Percentiles rank a stretch among this genome's conserved stretches.
These are phyloP conservation scores for Cryptococcus hybrid DNA, from an alignment of 1,284 basidiomycete species.

Conservation along the genomic window DNA sequence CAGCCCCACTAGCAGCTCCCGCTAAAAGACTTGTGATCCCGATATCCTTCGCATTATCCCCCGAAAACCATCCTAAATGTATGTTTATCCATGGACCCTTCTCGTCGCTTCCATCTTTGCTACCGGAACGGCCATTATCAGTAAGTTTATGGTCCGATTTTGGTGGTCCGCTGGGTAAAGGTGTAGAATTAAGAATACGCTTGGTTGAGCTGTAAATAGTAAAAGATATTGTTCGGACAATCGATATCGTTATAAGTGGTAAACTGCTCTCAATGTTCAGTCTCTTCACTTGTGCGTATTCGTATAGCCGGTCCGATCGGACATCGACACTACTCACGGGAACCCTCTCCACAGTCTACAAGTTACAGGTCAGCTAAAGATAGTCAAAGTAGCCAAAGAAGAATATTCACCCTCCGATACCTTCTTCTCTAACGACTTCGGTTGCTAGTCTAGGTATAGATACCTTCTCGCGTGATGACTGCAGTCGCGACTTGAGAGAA, in stretches of 20 bases:
- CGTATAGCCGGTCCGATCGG: background rate
- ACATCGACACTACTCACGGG: slow-evolving; percentile 24
- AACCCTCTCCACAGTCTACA: slow-evolving; percentile 47
- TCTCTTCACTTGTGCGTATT: background rate
- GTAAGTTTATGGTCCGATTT: background rate
- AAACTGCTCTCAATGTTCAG: slow-evolving; percentile 56
- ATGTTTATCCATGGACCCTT: slow-evolving; percentile 33
- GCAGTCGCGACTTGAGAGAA: slow-evolving; percentile 85
- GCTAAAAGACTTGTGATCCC: slow-evolving; percentile 57
- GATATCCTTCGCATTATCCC: slow-evolving; percentile 59
- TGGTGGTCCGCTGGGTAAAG: background rate
- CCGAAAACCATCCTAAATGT: slow-evolving; percentile 33
- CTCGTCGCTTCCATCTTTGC: background rate
- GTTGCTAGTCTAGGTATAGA: slow-evolving; percentile 65
- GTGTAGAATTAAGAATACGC: slow-evolving; percentile 62
- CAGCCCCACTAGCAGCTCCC: slow-evolving; percentile 46
- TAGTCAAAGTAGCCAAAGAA: background rate
- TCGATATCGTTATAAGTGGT: slow-evolving; percentile 92
- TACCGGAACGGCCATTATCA: background rate
- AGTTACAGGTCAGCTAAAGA: background rate
- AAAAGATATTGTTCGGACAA: slow-evolving; percentile 87
- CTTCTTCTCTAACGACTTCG: slow-evolving; percentile 78
- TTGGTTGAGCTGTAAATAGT: slow-evolving; percentile 91
- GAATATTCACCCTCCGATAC: slow-evolving; percentile 66
- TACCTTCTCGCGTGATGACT: slow-evolving; percentile 74